Base-by-base conservation (phyloP, 169 alveolate genomes). In the Toxoplasma gondii region DNA sequence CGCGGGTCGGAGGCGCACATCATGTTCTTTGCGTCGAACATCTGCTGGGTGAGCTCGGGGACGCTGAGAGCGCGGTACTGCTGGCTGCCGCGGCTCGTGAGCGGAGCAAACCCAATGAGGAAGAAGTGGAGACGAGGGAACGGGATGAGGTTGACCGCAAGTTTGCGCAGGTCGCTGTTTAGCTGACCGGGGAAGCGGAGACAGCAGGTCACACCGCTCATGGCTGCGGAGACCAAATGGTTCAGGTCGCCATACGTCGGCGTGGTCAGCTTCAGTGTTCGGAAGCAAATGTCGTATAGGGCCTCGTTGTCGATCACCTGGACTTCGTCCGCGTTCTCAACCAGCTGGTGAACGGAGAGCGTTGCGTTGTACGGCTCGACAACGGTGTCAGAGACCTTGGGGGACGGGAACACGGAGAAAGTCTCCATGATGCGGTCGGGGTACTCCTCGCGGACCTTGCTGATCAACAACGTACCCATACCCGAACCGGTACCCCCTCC, bases 401-500 rank as follows among this genome's bases (percentile, higher is more conserved):
- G 99, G 16, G 99, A 98, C 41, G 99, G 99, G 97, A 99, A 98
- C 44, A 99, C 99, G 78, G 99, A 98, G 98, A 99, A 99, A 53
- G 99, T 99, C 96, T 98, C 99, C 99, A 99, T 98, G 95, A 99
- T 98, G 94, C 99, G 98, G 96, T 99, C 99, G 58, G 99, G 99
- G 98, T 98, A 99, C 95, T 99, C 99, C 96, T 99, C 99, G 93
- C 99, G 98, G 97, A 99, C 98, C 97, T 99, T 99, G 96, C 99
- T 97, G 97, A 98, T 98, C 96, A 98, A 95, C 90, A 99, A 97
- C 45, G 99, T 99, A 82, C 99, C 99, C 99, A 99, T 99, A 88
- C 99, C 99, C 54, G 99, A 97, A 74, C 99, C 99, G 36, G 99
- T 99, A 96, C 99, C 99, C 91, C 99, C 99, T 88, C 99, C 99